Evolutionary conservation across 176 grass and related monocot species (phyloP), one percentile per base, ranked within the genome.

Genomic region (Phoenix dactylifera): DNA sequence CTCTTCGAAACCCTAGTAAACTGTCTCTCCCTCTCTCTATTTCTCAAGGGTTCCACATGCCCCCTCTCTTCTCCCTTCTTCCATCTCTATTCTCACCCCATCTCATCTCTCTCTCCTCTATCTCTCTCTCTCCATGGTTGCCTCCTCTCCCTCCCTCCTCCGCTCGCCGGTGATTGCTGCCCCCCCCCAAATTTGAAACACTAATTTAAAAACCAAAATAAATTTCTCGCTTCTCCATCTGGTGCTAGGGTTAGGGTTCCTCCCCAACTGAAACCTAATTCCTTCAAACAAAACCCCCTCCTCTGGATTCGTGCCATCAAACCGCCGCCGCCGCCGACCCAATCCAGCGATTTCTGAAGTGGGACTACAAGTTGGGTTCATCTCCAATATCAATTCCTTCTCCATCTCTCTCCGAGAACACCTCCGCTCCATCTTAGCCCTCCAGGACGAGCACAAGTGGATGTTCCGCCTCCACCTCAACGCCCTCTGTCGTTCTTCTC

Each of bases 311-410:
- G 1, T 0, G 1, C 1, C 9, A 0, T 39, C 35, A 39, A 7
- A 39, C 35, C 7, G 88, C 83, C 50, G 80, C 80, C 76, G 71
- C 80, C 24, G 70, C 78, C 12, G 81, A 92, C 67, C 70, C 79
- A 6, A 83, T 98, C 52, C 84, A 92, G 66, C 83, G 80, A 2
- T 79, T 97, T 9, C 84, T 97, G 3, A 88, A 88, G 73, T 52
- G 81, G 74, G 81, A 91, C 69, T 97, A 97, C 76, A 87, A 92
- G 81, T 97, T 75, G 50, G 93, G 87, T 0, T 97, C 52, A 76
- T 79, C 18, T 88, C 93, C 32, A 81, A 97, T 62, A 92, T 97
- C 66, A 81, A 97, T 62, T 92, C 93, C 51, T 85, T 92, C 54
- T 83, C 87, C 51, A 92, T 91, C 76, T 81, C 76, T 98, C 49